Evolutionary conservation across 345 rosid species (phyloP), one percentile per base, ranked within the genome.

Genomic region (Salix suchowensis): DNA sequence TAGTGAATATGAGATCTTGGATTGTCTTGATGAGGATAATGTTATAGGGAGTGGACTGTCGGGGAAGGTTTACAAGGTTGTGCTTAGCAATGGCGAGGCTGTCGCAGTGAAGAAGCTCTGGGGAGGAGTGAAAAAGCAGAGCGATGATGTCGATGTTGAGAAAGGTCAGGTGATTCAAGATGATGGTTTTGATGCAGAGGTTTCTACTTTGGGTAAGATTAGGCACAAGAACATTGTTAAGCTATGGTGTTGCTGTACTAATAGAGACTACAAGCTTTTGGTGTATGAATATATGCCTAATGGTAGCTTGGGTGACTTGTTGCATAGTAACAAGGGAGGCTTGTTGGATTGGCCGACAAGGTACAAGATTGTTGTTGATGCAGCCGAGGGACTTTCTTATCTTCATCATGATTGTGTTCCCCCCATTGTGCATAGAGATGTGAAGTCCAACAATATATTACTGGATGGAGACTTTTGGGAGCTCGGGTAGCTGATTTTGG

Each of bases 401-500:
- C 84, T 96, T 80, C 99, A 96, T 74, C 98, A 96, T 73, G 99
- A 92, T 79, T 96, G 92, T 74, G 96, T 89, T 74, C 99, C 97
- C 76, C 78, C 99, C 4, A 96, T 96, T 54, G 98, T 96, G 21
- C 99, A 96, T 74, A 84, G 98, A 83, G 99, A 96, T 85, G 95
- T 96, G 12, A 96, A 96, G 83, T 92, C 99, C 3, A 96, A 94
- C 81, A 96, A 96, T 69, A 96, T 96, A 78, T 78, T 96, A 84
- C 82, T 96, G 73, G 99, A 96, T 75, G 95, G 85, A 11, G 92
- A 94, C 44, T 94, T 85, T n/a, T n/a, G n/a, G 91, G 97, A 36
- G 98, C 99, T n/a, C 85, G 96, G 74, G 92, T 96, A 19, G 99
- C 99, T 13, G 99, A 96, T 86, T 96, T 96, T 52, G 99, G 99